phyloP scores from a whole-genome alignment of 1,139 yeast genomes.

The Citeromyces hawaiiensis region DNA sequence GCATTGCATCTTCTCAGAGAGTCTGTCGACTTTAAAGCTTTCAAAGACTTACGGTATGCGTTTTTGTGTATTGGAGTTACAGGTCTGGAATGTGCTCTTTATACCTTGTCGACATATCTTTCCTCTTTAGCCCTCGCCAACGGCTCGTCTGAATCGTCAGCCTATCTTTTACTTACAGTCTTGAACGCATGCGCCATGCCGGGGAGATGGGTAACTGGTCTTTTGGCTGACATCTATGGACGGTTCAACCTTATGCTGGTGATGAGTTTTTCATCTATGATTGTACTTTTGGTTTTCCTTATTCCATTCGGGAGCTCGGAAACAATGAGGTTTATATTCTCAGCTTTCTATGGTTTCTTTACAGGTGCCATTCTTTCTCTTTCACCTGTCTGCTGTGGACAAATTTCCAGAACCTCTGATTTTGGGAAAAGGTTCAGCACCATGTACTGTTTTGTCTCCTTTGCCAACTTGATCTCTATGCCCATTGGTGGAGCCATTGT shows the following conservation, averaged over 20 bases:
- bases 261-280: conserved; percentile 26
- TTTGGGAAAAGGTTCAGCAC: conserved; percentile 33
- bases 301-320: conserved; percentile 26
- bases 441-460: conserved; percentile 23
- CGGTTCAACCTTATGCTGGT: conserved; percentile 40
- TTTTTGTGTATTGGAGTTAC: conserved; percentile 28
- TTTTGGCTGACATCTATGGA: conserved; percentile 37
- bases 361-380: conserved; percentile 30
- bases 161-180: conserved; percentile 37
- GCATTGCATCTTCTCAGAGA: conserved; percentile 6
- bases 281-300: conserved; percentile 31
- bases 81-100: conserved; percentile 37
- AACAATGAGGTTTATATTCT: conserved; percentile 27
- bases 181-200: conserved; percentile 42
- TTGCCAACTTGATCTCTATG: conserved; percentile 25
- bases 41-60: conserved; percentile 24
- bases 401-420: conserved; percentile 27
- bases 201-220: conserved; percentile 44
- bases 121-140: conserved; percentile 37
- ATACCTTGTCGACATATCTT: conserved; percentile 35
- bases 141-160: conserved; percentile 33
- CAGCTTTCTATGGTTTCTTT: conserved; percentile 36
- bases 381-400: conserved; percentile 32
- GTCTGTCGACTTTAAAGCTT: conserved; percentile 16
- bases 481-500: conserved; percentile 37